A percentile compares a stretch with the other conserved stretches of the same genome.
These are phyloP conservation scores for Aureobasidium sp. DNA, from an alignment of 2,329 filamentous ascomycete species.

Conservation along the genomic window DNA sequence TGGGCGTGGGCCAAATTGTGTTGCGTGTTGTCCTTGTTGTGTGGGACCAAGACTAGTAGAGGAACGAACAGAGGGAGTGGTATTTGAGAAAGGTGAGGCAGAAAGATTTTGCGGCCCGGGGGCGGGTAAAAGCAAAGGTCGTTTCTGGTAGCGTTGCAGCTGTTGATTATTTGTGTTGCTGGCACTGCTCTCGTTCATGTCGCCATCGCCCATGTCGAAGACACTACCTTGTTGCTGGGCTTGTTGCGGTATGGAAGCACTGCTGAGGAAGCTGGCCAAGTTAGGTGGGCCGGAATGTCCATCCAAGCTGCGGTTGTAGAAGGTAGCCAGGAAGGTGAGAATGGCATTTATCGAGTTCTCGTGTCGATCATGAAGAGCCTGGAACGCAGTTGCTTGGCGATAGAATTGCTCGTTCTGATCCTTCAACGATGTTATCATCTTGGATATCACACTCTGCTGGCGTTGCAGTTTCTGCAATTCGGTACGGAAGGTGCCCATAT, in stretches of 20 bases:
- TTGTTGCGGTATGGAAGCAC: conserved; percentile 52
- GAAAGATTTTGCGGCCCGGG: conserved; percentile 13
- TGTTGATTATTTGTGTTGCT: conserved; percentile 23
- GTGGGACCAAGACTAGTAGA: conserved; percentile 9
- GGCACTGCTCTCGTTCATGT: conserved; percentile 37
- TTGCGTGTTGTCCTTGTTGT: conserved; percentile 1
- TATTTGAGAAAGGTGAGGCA: conserved; percentile 13
- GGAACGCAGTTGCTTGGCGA: conserved; percentile 79
- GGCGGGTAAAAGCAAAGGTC: conserved; percentile 20
- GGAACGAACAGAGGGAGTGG: conserved; percentile 13
- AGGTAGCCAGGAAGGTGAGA: conserved; percentile 88
- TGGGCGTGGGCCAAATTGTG: background rate
- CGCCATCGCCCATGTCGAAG: conserved; percentile 47
- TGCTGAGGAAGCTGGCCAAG: conserved; percentile 60
- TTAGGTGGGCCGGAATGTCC: conserved; percentile 64
- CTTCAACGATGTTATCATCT: conserved; percentile 69
- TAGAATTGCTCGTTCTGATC: conserved; percentile 83
- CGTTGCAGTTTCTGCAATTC: conserved; percentile 76
- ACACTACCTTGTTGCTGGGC: conserved; percentile 48
- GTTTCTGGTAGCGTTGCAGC: conserved; percentile 22
- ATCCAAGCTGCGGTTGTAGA: conserved; percentile 89
- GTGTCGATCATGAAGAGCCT: conserved; percentile 88
- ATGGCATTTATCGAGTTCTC: conserved; percentile 99
- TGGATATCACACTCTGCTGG: conserved; percentile 78
- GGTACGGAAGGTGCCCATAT: conserved; percentile 66